phyloP scores from a whole-genome alignment of 2,329 filamentous ascomycete species.

The Pestalotiopsis sp. region DNA sequence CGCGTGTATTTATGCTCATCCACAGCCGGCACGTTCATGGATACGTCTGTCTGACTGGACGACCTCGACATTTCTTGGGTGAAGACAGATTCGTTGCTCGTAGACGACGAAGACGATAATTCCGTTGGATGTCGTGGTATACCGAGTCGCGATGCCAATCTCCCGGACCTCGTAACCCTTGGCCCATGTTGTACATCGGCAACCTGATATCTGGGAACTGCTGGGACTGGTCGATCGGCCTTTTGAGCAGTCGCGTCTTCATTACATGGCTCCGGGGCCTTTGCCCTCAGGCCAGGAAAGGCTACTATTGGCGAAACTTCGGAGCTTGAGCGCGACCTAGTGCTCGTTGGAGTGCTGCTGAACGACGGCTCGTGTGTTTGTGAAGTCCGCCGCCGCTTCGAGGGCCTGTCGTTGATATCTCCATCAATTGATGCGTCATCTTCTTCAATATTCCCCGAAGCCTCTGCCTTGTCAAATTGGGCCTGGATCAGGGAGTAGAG shows the following conservation, averaged over 20 bases:
- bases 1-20: slow-evolving; percentile 21
- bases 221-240: neutral
- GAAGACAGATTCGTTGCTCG: slow-evolving; percentile 27
- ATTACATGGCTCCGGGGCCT: neutral
- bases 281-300: slow-evolving; percentile 1
- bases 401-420: slow-evolving; percentile 27
- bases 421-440: slow-evolving; percentile 27
- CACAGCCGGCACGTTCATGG: neutral
- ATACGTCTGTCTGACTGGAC: slow-evolving; percentile 29
- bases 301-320: slow-evolving; percentile 16
- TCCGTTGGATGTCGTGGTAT: slow-evolving; percentile 25
- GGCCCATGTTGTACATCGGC: neutral
- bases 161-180: slow-evolving; percentile 28
- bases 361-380: neutral
- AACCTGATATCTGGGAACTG: neutral
- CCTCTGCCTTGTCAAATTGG: slow-evolving; percentile 60
- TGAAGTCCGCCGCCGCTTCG: slow-evolving; percentile 17
- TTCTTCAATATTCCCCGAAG: slow-evolving; percentile 28
- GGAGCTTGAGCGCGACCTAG: slow-evolving; percentile 11
- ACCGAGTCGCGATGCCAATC: slow-evolving; percentile 21
- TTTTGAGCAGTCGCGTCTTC: neutral
- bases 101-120: slow-evolving; percentile 24
- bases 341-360: neutral
- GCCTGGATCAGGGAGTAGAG: slow-evolving; percentile 73
- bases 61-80: slow-evolving; percentile 24